Conservation (phyloP, 2,329 filamentous ascomycete species). For the Periconia digitata region DNA sequence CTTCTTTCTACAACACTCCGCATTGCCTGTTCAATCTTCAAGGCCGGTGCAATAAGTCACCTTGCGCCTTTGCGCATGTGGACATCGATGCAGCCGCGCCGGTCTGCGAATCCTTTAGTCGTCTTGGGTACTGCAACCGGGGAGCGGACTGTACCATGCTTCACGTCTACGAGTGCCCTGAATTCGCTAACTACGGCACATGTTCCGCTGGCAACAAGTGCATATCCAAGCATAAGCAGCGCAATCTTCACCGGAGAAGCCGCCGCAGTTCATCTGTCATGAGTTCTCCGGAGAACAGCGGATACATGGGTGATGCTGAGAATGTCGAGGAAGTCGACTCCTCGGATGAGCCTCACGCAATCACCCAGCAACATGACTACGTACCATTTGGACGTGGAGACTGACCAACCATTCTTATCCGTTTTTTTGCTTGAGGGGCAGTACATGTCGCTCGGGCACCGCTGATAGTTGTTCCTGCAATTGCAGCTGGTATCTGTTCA, state of each 20-base stretch:
- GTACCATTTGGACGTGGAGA: slow-evolving; percentile 26
- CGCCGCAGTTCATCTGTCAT: slow-evolving; percentile 13
- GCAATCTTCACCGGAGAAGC: slow-evolving; percentile 29
- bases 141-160: slow-evolving; percentile 76
- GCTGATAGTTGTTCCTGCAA: too few species aligned
- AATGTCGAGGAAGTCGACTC: slow-evolving; percentile 2
- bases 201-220: slow-evolving; percentile 77
- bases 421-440: too few species aligned
- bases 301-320: slow-evolving; percentile 11
- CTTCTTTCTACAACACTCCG: slow-evolving; percentile 80
- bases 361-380: slow-evolving; percentile 35
- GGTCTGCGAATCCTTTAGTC: slow-evolving; percentile 83
- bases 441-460: background rate
- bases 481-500: too few species aligned
- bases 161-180: slow-evolving; percentile 91
- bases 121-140: slow-evolving; percentile 84
- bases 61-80: slow-evolving; percentile 86
- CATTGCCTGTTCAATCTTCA: slow-evolving; percentile 87
- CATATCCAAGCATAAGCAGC: slow-evolving; percentile 80
- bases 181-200: slow-evolving; percentile 86
- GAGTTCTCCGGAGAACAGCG: background rate
- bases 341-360: slow-evolving; percentile 14
- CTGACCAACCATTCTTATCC: slow-evolving; percentile 12
- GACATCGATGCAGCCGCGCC: slow-evolving; percentile 73
- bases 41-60: slow-evolving; percentile 83